Percentiles rank a stretch among this genome's conserved stretches.
These are phyloP conservation scores for Crassisporium funariophilum DNA, from an alignment of 768 basidiomycete species.

Conservation along the genomic window DNA sequence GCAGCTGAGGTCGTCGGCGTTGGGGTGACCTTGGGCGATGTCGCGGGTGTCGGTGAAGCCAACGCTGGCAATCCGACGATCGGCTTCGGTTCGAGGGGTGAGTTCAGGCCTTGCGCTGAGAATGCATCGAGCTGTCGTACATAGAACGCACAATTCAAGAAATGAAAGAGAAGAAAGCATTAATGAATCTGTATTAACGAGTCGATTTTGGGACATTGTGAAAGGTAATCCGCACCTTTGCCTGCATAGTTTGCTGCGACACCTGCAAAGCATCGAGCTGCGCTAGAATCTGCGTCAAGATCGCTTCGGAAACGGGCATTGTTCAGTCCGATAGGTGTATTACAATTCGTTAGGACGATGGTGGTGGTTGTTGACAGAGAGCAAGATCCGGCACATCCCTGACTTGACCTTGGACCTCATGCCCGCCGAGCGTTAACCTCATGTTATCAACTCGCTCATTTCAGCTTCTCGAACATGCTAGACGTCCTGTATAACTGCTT, in stretches of 20 bases:
- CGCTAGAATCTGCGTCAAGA: constrained; percentile 70
- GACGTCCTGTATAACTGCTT: too few species aligned
- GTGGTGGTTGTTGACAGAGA: too few species aligned
- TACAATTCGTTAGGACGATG: too few species aligned
- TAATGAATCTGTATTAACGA: neutral
- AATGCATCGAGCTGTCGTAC: constrained; percentile 67
- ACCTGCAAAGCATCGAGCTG: constrained; percentile 73
- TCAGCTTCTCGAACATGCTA: too few species aligned
- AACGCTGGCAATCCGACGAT: constrained; percentile 20
- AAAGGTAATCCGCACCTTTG: constrained; percentile 55
- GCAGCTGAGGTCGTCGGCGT: constrained; percentile 18
- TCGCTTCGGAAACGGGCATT: constrained; percentile 54
- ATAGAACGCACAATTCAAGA: too few species aligned
- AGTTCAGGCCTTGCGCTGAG: constrained; percentile 19
- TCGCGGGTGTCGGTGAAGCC: neutral
- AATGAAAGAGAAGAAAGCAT: constrained; percentile 1
- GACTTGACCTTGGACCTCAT: too few species aligned
- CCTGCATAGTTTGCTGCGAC: constrained; percentile 76
- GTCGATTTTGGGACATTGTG: neutral
- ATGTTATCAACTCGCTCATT: too few species aligned
- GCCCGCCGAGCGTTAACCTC: too few species aligned
- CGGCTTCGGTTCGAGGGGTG: constrained; percentile 34
- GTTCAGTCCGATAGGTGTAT: too few species aligned
- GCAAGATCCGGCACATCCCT: too few species aligned
- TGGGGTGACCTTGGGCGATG: constrained; percentile 26